Evolutionary conservation across 768 basidiomycete genomes (phyloP), one percentile per base, ranked within the genome.

Genomic region (Pleurotus platypus): DNA sequence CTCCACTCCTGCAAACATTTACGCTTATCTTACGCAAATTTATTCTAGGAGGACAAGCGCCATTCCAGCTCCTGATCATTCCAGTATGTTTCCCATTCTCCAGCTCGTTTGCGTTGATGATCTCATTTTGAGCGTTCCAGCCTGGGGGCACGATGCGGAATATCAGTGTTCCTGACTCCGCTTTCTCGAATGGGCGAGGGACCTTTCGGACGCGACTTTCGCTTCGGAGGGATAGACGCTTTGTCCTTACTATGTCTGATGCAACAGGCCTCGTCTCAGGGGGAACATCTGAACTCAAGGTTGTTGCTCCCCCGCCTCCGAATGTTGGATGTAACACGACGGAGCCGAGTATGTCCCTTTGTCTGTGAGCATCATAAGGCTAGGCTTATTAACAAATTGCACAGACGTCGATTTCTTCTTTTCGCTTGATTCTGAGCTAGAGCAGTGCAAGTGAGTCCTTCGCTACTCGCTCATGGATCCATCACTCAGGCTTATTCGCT

Each of bases 221-320:
- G 2, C 69, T 85, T 46, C 27, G 66, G 8, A 64, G 72, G 7
- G 70, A 63, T 27, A 65, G 74, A 13, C 66, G 71, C 50, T 72
- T 89, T 49, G 48, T 89, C 11, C 58, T 85, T n/a, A 77, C 82
- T 38, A 87, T 92, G 85, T 90, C 86, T 24, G 90, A 92, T 64
- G 74, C 82, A 12, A 80, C 79, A 20, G 87, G 87, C 1, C 89
- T 85, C 64, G 87, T 72, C 45, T 74, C 83, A 4, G 90, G 89
- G 4, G 90, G 87, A 20, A 74, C 75, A 18, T 78, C 82, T 3
- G 51, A 54, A 4, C 50, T 87, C 4, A 60, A 85, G 43, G 75
- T 72, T 0, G 82, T 84, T 15, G 81, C 75, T 38, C 54, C 69
- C 9, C 75, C 84, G 1, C 65, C 74, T 20, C 74, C 77, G 13